phyloP scores from a whole-genome alignment of 305 asterid genomes.

The Stenogyne calaminthoides region DNA sequence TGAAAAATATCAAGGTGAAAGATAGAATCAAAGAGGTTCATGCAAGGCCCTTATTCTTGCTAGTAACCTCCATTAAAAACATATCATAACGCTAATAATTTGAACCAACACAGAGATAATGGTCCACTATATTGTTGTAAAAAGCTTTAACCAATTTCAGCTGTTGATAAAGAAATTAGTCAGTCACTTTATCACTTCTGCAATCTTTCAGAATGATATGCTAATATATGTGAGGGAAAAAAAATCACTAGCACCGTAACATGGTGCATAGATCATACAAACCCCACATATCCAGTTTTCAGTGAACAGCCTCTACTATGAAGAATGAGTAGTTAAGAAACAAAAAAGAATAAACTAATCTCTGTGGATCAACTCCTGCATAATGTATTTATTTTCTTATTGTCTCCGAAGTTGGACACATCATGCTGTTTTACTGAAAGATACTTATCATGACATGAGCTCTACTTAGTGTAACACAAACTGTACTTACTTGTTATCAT shows the following conservation, averaged over 20 bases:
- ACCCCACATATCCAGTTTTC: constrained; percentile 12
- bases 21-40: not conserved
- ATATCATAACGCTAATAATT: constrained; percentile 3
- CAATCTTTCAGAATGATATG: constrained; percentile 5
- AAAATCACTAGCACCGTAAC: not conserved
- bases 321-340: not conserved
- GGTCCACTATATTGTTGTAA: not conserved
- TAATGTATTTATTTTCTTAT: constrained; percentile 6
- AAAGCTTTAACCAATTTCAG: not conserved
- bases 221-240: constrained; percentile 14
- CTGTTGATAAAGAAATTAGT: constrained; percentile 7
- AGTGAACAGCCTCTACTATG: constrained; percentile 14
- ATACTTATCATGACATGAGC: constrained; percentile 11
- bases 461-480: constrained; percentile 7
- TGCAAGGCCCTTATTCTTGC: constrained; percentile 5
- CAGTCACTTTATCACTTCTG: not conserved
- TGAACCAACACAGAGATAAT: constrained; percentile 8
- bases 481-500: constrained; percentile 44
- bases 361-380: constrained; percentile 12
- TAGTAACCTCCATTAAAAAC: constrained; percentile 1
- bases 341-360: constrained; percentile 7
- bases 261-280: constrained; percentile 18
- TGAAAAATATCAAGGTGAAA: not conserved
- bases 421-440: not conserved
- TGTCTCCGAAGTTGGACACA: not conserved